Evolutionary conservation across 2,329 filamentous ascomycete genomes (phyloP).

Genomic region (Myriosclerotinia scirpicola): DNA sequence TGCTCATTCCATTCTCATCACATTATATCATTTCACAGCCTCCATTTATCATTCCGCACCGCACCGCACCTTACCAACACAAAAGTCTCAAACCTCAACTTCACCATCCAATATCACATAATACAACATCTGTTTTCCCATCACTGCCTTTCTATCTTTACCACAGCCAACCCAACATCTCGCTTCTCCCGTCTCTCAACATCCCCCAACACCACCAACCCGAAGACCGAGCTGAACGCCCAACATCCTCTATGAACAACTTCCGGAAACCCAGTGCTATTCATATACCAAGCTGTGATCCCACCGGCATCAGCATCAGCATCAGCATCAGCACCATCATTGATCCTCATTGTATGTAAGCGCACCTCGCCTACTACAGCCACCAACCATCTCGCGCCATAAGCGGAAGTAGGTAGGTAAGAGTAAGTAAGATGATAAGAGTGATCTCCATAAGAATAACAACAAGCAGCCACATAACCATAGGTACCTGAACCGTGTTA

Average conservation of each 20-base stretch:
- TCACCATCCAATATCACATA: not conserved
- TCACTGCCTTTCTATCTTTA: not conserved
- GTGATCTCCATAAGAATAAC: conserved; percentile 7
- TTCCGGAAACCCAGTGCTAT: no score
- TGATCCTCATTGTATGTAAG: not conserved
- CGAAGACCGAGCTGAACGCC: not conserved
- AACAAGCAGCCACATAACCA: not conserved
- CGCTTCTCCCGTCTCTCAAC: not conserved
- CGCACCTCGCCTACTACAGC: not conserved
- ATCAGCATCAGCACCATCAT: not conserved
- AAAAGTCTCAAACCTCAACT: not conserved
- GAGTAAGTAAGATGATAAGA: not conserved
- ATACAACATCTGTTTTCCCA: not conserved
- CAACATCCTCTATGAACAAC: no score
- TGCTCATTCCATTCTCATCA: conserved; percentile 1
- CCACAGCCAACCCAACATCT: not conserved
- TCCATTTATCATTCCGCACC: not conserved
- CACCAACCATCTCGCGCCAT: conserved; percentile 4
- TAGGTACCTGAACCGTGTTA: not conserved
- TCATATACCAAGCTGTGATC: not conserved
- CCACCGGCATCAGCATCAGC: not conserved
- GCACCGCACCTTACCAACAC: not conserved
- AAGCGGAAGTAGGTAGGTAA: not conserved
- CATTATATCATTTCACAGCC: not conserved
- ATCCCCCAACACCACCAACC: not conserved